Conservation (phyloP, 371 early-diverging fungal genomes). For the Zychaea mexicana region DNA sequence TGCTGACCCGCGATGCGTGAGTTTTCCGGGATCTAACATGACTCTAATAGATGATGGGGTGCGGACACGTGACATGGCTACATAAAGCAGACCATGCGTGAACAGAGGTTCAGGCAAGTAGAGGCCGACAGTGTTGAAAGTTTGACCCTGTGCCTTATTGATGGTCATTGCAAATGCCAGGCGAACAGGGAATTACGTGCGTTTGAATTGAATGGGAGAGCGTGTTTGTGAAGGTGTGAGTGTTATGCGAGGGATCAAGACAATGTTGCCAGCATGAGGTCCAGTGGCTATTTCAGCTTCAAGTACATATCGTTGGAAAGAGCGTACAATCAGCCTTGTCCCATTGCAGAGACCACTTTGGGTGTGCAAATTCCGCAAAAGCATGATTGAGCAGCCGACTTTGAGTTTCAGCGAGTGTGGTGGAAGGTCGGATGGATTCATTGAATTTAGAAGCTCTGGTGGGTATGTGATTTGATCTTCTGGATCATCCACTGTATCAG, state of each 20-base stretch:
- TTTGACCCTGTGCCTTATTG: slow-evolving; percentile 5
- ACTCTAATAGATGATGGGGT: neutral
- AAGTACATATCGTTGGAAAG: neutral
- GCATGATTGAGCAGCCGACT: slow-evolving; percentile 2
- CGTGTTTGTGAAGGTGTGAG: neutral
- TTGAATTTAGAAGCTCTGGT: neutral
- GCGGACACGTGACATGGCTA: slow-evolving; percentile 11
- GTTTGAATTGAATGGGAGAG: neutral
- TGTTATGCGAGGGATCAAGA: neutral
- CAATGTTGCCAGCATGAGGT: neutral
- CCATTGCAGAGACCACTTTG: neutral
- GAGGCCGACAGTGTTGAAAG: neutral
- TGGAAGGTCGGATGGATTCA: neutral
- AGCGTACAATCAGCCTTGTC: neutral
- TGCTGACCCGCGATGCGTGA: neutral
- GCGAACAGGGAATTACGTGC: neutral
- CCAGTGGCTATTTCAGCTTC: slow-evolving; percentile 2
- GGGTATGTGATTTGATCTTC: neutral
- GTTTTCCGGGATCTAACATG: neutral
- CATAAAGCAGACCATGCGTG: slow-evolving; percentile 14
- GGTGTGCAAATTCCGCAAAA: neutral
- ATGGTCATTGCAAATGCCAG: slow-evolving; percentile 4
- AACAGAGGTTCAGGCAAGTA: slow-evolving; percentile 9
- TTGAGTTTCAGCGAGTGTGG: neutral
- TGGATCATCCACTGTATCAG: neutral